Evolutionary conservation across 1,139 yeast species (phyloP).

Genomic region (Suhomyces coccinellae): DNA sequence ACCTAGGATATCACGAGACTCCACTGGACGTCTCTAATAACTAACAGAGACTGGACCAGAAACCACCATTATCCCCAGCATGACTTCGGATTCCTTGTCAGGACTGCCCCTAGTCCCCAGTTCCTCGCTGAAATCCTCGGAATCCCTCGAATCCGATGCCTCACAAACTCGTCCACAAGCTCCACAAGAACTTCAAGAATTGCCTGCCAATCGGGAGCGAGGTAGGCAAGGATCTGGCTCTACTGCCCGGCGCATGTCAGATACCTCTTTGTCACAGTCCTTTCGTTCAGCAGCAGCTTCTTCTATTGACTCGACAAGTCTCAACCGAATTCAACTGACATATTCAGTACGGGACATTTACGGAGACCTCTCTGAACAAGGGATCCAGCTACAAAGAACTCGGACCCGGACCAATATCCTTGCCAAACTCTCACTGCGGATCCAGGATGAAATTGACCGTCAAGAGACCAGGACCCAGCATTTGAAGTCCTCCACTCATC

Average conservation of each 20-base stretch:
- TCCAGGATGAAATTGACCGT: slow-evolving; percentile 12
- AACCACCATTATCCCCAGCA: background rate
- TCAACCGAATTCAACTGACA: slow-evolving; percentile 7
- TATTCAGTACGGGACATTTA: slow-evolving; percentile 21
- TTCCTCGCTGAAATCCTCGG: background rate
- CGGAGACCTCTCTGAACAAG: slow-evolving; percentile 25
- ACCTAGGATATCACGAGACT: no score
- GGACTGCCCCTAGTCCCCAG: background rate
- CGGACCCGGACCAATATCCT: slow-evolving; percentile 41
- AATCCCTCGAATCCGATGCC: slow-evolving; percentile 3
- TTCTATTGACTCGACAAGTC: slow-evolving; percentile 4
- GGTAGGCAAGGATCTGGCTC: no score
- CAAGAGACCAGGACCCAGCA: background rate
- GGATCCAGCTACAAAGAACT: slow-evolving; percentile 36
- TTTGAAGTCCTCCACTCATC: background rate
- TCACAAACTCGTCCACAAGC: background rate
- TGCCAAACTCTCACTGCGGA: slow-evolving; percentile 34
- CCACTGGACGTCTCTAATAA: no score
- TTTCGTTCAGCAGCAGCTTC: background rate
- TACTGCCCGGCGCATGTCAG: background rate
- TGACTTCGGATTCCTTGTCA: background rate
- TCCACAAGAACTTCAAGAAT: background rate
- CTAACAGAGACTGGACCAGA: no score
- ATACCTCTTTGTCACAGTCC: background rate
- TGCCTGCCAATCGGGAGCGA: no score